Evolutionary conservation across 257 asterid genomes (phyloP), one percentile per base, ranked within the genome.

Genomic region (Coffea eugenioides): DNA sequence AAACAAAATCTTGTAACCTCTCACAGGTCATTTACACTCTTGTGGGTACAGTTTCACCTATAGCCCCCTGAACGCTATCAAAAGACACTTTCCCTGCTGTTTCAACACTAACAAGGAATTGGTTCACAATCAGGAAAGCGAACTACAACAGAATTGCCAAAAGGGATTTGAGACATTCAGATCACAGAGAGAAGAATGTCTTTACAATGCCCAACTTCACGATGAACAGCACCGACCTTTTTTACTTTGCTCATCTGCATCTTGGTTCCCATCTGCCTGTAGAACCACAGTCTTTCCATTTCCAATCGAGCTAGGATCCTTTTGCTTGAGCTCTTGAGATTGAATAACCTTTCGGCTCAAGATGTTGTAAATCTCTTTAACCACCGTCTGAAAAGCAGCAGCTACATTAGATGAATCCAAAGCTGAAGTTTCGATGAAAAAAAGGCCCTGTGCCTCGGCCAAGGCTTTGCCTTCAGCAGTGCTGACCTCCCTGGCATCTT

Each of bases 371-470:
- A 95, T 95, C 88, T 95, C 99, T 74, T 67, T 90, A 82, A 95
- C 97, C 21, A 95, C 95, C 3, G 93, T 95, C 82, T 90, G 92
- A 73, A 95, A 95, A 21, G 99, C 99, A 54, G 77, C 83, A 27
- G 83, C 74, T 6, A 95, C 99, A 21, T 95, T 95, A 46, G 98
- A 93, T 21, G 98, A 95, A 80, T 93, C 97, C 49, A 95, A 89
- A 81, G 99, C 99, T 9, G 99, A 95, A 8, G 99, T 95, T 86
- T 95, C 99, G 8, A 95, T 93, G 76, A 95, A 95, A 86, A 95
- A 95, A 71, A 95, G 82, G 75, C 95, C 91, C 81, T 93, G 90
- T 18, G 93, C 85, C 88, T 95, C 98, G 0, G 99, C 99, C 84
- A 95, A 83, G 81, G 88, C 71, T 85, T 92, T 95, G 72, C 98